Percentiles rank a stretch among this genome's conserved stretches.
phyloP scores from a whole-genome alignment of 2,329 filamentous ascomycete genomes.

The Phyllosticta citribraziliensis region DNA sequence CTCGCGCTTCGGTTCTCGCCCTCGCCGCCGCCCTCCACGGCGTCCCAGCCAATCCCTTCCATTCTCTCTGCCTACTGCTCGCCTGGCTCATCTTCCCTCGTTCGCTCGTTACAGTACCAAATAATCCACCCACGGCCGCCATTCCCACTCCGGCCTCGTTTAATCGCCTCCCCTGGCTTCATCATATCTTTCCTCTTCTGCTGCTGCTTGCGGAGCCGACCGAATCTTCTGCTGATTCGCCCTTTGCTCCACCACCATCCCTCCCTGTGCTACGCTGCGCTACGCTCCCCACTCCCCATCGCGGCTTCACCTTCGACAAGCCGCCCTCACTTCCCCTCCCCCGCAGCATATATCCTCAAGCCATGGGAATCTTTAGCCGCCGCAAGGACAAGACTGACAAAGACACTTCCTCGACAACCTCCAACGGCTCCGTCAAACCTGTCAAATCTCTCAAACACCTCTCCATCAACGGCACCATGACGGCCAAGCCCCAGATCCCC shows the following conservation, averaged over 20 bases:
- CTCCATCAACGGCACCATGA: conserved; percentile 27
- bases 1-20: no score
- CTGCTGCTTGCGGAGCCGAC: background rate
- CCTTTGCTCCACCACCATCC: background rate
- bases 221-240: background rate
- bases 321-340: background rate
- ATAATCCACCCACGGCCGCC: background rate
- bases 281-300: background rate
- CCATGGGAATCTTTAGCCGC: conserved; percentile 45
- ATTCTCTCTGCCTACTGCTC: background rate
- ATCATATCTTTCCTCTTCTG: background rate
- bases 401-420: conserved; percentile 31
- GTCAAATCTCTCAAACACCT: conserved; percentile 21
- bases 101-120: no score
- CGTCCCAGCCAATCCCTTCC: no score
- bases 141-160: background rate
- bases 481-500: conserved; percentile 43
- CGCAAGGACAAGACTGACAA: conserved; percentile 33
- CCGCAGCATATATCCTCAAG: background rate
- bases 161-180: background rate
- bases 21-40: no score
- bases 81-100: background rate
- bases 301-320: background rate
- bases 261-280: background rate
- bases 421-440: conserved; percentile 42